A percentile compares a stretch with the other conserved stretches of the same genome.
These are phyloP conservation scores for Choiromyces venosus DNA, from an alignment of 495 filamentous ascomycete genomes.

Conservation along the genomic window DNA sequence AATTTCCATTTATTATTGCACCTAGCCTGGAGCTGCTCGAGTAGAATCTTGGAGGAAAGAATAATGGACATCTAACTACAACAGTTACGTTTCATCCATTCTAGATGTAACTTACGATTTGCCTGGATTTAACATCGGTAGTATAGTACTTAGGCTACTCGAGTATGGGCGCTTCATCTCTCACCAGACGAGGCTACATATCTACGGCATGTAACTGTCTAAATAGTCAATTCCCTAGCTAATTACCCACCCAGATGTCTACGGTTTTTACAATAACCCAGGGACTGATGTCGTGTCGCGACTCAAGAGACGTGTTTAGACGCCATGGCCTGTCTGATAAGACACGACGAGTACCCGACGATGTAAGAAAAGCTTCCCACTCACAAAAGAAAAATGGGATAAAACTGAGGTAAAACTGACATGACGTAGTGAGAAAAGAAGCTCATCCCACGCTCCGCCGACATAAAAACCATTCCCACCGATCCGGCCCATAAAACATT, in stretches of 20 bases:
- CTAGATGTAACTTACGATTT: too few relatives aligned
- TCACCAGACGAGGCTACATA: not conserved
- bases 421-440: not conserved
- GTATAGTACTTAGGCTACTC: too few relatives aligned
- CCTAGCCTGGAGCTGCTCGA: too few relatives aligned
- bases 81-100: too few relatives aligned
- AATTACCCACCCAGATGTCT: too few relatives aligned
- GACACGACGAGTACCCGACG: not conserved
- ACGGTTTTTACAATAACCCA: not conserved
- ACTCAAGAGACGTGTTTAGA: not conserved
- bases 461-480: not conserved
- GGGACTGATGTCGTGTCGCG: not conserved
- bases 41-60: too few relatives aligned
- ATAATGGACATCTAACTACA: too few relatives aligned
- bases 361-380: not conserved
- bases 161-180: too few relatives aligned
- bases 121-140: too few relatives aligned
- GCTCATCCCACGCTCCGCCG: not conserved
- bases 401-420: not conserved
- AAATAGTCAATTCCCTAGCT: too few relatives aligned
- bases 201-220: not conserved
- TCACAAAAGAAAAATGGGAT: not conserved
- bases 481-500: not conserved
- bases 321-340: not conserved
- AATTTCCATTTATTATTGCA: too few relatives aligned